Evolutionary conservation across 176 grass and related monocot species (phyloP).

Genomic region (Musa schizocarpa): DNA sequence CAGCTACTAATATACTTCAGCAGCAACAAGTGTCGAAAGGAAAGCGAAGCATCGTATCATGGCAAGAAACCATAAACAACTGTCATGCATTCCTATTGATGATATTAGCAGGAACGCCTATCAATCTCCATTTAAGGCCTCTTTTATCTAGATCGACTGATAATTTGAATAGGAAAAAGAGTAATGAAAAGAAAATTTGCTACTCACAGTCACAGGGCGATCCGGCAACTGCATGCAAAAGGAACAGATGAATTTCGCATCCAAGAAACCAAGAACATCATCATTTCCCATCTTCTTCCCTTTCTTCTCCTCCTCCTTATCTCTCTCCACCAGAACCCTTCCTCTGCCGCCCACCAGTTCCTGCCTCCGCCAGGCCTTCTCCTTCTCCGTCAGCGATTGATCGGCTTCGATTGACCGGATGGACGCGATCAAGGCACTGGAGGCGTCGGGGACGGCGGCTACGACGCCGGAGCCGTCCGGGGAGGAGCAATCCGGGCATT

Average conservation of each 20-base stretch:
- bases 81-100: too few species aligned
- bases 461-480: neutral
- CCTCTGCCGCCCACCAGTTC: conserved; percentile 34
- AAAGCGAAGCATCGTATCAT: too few species aligned
- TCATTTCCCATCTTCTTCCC: conserved; percentile 2
- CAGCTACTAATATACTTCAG: too few species aligned
- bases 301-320: neutral
- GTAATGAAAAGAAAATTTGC: too few species aligned
- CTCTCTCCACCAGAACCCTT: neutral
- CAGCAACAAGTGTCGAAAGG: too few species aligned
- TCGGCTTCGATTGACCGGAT: conserved; percentile 71
- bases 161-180: too few species aligned
- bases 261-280: conserved; percentile 33
- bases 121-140: too few species aligned
- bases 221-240: conserved; percentile 94
- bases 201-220: conserved; percentile 71
- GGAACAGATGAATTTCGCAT: conserved; percentile 59
- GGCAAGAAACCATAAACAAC: too few species aligned
- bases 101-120: too few species aligned
- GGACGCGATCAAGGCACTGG: neutral
- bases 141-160: too few species aligned
- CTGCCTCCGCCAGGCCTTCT: conserved; percentile 72
- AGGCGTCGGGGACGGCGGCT: conserved; percentile 30
- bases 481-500: conserved; percentile 57
- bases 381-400: conserved; percentile 38